Evolutionary conservation across 371 early-diverging fungal species (phyloP).

Genomic region (Lichtheimia corymbifera): DNA sequence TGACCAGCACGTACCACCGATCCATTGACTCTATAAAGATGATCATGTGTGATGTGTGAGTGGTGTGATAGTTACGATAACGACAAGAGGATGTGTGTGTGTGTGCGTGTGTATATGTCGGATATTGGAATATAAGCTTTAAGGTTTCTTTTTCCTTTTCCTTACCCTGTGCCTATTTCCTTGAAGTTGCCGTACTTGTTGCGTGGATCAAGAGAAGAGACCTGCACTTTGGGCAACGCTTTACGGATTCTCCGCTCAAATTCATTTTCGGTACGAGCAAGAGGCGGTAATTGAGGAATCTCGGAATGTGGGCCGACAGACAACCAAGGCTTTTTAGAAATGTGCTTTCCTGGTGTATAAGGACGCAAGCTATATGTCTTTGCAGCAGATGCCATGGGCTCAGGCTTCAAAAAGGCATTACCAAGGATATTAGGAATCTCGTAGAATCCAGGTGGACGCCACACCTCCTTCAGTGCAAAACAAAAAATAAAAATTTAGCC

Average conservation of each 20-base stretch:
- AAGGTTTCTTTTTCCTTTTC: not conserved
- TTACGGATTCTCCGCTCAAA: slow-evolving; percentile 46
- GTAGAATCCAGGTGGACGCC: slow-evolving; percentile 4
- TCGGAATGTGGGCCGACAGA: slow-evolving; percentile 39
- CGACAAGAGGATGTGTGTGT: not conserved
- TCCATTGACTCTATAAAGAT: slow-evolving; percentile 46
- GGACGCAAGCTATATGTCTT: slow-evolving; percentile 31
- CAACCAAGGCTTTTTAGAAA: slow-evolving; percentile 49
- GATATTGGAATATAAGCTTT: slow-evolving; percentile 1
- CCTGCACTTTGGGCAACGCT: slow-evolving; percentile 39
- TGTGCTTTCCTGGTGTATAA: slow-evolving; percentile 34
- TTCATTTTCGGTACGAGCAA: slow-evolving; percentile 38
- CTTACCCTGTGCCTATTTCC: slow-evolving; percentile 57
- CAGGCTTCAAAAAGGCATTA: slow-evolving; percentile 43
- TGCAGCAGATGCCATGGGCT: slow-evolving; percentile 22
- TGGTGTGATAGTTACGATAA: not conserved
- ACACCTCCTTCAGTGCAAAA: slow-evolving; percentile 4
- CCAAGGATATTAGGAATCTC: slow-evolving; percentile 47
- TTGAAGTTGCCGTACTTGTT: slow-evolving; percentile 46
- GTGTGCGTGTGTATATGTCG: not conserved
- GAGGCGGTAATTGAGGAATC: slow-evolving; percentile 46
- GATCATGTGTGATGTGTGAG: not conserved
- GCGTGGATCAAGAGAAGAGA: slow-evolving; percentile 42
- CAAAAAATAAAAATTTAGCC: slow-evolving; percentile 8
- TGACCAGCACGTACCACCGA: slow-evolving; percentile 44